phyloP scores from a whole-genome alignment of 2,329 filamentous ascomycete species.

The Penicillium sp. region DNA sequence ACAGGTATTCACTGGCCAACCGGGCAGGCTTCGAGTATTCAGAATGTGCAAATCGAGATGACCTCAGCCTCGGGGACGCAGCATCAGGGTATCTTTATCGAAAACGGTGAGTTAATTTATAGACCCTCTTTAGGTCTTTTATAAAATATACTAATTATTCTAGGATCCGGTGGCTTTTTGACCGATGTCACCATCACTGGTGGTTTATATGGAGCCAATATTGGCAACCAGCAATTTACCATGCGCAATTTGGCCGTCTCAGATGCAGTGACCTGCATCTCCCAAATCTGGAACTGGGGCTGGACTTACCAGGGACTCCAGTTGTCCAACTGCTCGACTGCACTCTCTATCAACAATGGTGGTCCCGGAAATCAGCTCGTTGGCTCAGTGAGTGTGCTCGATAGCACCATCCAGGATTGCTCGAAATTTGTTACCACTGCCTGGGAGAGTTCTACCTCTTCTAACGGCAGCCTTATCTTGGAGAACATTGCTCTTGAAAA shows the following conservation, averaged over 20 bases:
- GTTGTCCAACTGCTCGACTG: slow-evolving; percentile 51
- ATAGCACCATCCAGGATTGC: slow-evolving; percentile 50
- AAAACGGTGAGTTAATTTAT: slow-evolving; percentile 43
- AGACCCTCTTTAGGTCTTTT: background rate
- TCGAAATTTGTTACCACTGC: slow-evolving; percentile 49
- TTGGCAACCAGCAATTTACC: slow-evolving; percentile 63
- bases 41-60: slow-evolving; percentile 59
- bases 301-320: slow-evolving; percentile 51
- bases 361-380: slow-evolving; percentile 43
- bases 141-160: background rate
- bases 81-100: slow-evolving; percentile 57
- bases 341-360: slow-evolving; percentile 48
- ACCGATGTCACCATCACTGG: slow-evolving; percentile 57
- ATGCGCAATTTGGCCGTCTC: slow-evolving; percentile 53
- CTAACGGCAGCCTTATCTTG: slow-evolving; percentile 49
- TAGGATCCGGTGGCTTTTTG: slow-evolving; percentile 55
- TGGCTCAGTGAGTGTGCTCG: slow-evolving; percentile 55
- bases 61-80: slow-evolving; percentile 42
- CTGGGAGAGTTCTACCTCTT: slow-evolving; percentile 39
- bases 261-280: slow-evolving; percentile 50
- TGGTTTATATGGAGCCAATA: slow-evolving; percentile 54
- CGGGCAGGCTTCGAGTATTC: slow-evolving; percentile 54
- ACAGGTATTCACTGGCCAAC: slow-evolving; percentile 51
- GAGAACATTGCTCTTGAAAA: slow-evolving; percentile 53
- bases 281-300: slow-evolving; percentile 57